Evolutionary conservation across 2,329 filamentous ascomycete species (phyloP).

Genomic region (Diaporthe aspalathi): DNA sequence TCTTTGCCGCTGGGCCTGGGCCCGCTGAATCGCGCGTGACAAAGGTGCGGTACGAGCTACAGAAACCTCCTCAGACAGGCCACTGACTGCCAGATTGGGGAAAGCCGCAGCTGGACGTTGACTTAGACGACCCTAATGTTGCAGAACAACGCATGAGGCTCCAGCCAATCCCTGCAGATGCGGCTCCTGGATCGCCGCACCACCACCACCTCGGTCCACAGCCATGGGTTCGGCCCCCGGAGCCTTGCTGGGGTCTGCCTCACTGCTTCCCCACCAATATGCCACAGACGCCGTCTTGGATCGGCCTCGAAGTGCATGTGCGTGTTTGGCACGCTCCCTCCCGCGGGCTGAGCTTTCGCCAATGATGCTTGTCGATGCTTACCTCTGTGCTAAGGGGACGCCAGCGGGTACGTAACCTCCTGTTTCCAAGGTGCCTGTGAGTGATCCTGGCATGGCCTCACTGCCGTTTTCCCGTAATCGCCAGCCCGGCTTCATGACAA

Average conservation of each 20-base stretch:
- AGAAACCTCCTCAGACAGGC: constrained; percentile 30
- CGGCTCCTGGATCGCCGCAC: constrained; percentile 37
- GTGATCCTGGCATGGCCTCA: constrained; percentile 19
- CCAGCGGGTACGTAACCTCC: constrained; percentile 33
- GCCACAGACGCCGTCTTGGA: constrained; percentile 42
- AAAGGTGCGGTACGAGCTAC: constrained; percentile 13
- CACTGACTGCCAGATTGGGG: constrained; percentile 11
- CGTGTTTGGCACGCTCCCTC: constrained; percentile 22
- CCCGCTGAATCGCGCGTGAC: constrained; percentile 11
- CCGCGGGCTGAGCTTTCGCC: constrained; percentile 2
- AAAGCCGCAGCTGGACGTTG: constrained; percentile 28
- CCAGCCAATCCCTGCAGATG: constrained; percentile 37
- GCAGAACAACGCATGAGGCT: constrained; percentile 38
- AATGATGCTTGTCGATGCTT: constrained; percentile 16
- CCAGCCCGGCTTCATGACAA: constrained; percentile 17
- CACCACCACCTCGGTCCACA: constrained; percentile 27
- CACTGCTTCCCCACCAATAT: constrained; percentile 40
- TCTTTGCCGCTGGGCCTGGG: constrained; percentile 14
- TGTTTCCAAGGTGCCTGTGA: constrained; percentile 21
- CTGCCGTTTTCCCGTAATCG: constrained; percentile 28
- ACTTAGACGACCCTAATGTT: constrained; percentile 27
- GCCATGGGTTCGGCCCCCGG: constrained; percentile 27
- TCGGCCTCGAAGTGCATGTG: constrained; percentile 35
- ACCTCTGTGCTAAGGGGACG: constrained; percentile 9
- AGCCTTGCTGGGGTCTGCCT: constrained; percentile 30